Base-by-base conservation (phyloP, 805 yeast genomes). In the Osmozyma mogii region DNA sequence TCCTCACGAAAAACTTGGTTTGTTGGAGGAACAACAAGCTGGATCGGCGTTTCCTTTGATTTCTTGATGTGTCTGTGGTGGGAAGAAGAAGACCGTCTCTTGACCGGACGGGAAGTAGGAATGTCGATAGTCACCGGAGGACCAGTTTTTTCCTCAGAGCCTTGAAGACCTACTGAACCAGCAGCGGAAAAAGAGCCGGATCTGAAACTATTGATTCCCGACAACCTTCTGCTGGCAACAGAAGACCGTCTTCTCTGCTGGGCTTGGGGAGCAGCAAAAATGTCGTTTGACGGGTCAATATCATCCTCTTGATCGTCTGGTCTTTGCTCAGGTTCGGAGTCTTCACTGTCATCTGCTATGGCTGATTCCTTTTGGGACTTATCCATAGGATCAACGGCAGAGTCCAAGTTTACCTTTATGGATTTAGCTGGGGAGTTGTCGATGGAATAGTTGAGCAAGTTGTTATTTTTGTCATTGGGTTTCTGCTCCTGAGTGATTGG, bases 101-200 rank as follows among this genome's bases (percentile, higher is more conserved):
- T 54, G 12, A 40, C 24, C 18, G 52, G 47, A 27, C 54, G 59
- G 4, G 49, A 41, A 8, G 46, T 35, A 1, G 68, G 68, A 17
- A 63, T 58, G n/a, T 54, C 61, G 30, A 62, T 63, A 21, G 52
- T 49, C 22, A 54, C 52, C 3, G 68, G 66, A 1, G 38, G 35
- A n/a, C 34, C 32, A 9, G 17, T 36, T 28, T 33, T 9, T 14
- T 39, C 36, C 30, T 43, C 34, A 7, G 43, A 37, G 17, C 37
- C 29, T 7, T 34, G 44, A 6, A 47, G 36, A 22, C 31, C 30
- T 10, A 35, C 37, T 11, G 42, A 40, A 5, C 50, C 39, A 6
- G 48, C 31, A 4, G 44, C 35, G n/a, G 61, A 47, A 6, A 53
- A 34, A 0, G 65, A 59, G 4, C 50, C 52, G 10, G 58, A 41